A percentile compares a stretch with the other conserved stretches of the same genome.
phyloP scores from a whole-genome alignment of 75 land plant species.

The Cryptomeria japonica region DNA sequence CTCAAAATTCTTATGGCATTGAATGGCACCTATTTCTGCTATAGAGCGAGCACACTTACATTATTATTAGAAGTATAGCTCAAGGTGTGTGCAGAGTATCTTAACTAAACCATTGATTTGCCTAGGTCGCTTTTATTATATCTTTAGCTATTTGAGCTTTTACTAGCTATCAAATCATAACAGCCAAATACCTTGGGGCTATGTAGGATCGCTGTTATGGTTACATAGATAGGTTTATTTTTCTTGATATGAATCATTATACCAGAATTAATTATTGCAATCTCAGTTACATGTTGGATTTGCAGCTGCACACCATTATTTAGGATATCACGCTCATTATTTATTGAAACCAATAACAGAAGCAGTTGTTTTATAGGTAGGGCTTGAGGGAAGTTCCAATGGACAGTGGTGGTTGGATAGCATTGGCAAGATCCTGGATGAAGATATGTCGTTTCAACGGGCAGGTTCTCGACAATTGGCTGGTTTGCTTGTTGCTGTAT shows the following conservation, averaged over 20 bases:
- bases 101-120: not conserved
- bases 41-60: not conserved
- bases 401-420: slow-evolving; percentile 96
- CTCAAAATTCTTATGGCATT: not conserved
- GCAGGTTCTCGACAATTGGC: slow-evolving; percentile 90
- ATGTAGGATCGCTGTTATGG: not conserved
- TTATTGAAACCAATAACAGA: not conserved
- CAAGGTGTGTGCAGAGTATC: not conserved
- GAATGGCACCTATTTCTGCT: not conserved
- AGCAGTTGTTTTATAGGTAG: slow-evolving; percentile 61
- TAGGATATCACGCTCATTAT: not conserved
- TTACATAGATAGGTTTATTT: not conserved
- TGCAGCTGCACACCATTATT: not conserved
- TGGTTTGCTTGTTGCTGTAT: slow-evolving; percentile 82
- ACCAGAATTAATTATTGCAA: not conserved
- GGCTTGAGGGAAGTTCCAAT: slow-evolving; percentile 81
- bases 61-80: not conserved
- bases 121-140: not conserved
- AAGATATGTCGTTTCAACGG: slow-evolving; percentile 72
- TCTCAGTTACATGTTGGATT: not conserved
- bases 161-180: not conserved
- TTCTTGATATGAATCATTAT: not conserved
- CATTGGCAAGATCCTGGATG: slow-evolving; percentile 68
- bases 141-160: not conserved
- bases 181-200: not conserved